Conservation (phyloP, 805 yeast genomes). For the Starmerella stellata region DNA sequence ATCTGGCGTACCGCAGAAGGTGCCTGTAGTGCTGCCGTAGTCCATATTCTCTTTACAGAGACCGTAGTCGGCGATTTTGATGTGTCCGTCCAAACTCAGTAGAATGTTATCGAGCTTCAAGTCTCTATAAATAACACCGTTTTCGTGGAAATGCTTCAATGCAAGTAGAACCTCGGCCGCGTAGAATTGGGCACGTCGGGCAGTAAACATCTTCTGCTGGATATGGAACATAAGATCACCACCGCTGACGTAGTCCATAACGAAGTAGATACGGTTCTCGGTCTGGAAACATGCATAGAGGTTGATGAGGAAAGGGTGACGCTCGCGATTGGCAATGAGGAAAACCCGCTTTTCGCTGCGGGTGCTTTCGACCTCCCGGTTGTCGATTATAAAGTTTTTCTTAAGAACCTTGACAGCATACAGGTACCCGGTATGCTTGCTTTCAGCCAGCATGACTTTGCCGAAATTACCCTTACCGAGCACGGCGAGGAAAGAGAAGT, state of each 20-base stretch:
- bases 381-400: slow-evolving; percentile 86
- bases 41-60: slow-evolving; percentile 89
- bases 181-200: slow-evolving; percentile 85
- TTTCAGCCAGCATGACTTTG: slow-evolving; percentile 92
- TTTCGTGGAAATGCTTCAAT: slow-evolving; percentile 80
- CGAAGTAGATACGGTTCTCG: slow-evolving; percentile 90
- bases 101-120: slow-evolving; percentile 86
- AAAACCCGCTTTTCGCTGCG: slow-evolving; percentile 89
- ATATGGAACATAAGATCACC: slow-evolving; percentile 99
- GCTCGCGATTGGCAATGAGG: slow-evolving; percentile 59
- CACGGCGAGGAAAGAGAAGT: slow-evolving; percentile 83
- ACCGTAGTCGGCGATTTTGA: slow-evolving; percentile 94
- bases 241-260: slow-evolving; percentile 94
- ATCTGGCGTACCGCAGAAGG: slow-evolving; percentile 98
- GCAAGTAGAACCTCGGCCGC: slow-evolving; percentile 93
- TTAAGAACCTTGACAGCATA: slow-evolving; percentile 95
- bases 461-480: slow-evolving; percentile 98
- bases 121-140: slow-evolving; percentile 91
- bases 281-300: slow-evolving; percentile 94
- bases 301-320: slow-evolving; percentile 83
- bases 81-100: slow-evolving; percentile 78
- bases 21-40: slow-evolving; percentile 51
- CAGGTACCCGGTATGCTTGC: slow-evolving; percentile 57
- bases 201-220: slow-evolving; percentile 75
- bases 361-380: slow-evolving; percentile 90